Evolutionary conservation across 2,329 filamentous ascomycete species (phyloP), one percentile per base, ranked within the genome.

Genomic region (Paecilomyces niveus): DNA sequence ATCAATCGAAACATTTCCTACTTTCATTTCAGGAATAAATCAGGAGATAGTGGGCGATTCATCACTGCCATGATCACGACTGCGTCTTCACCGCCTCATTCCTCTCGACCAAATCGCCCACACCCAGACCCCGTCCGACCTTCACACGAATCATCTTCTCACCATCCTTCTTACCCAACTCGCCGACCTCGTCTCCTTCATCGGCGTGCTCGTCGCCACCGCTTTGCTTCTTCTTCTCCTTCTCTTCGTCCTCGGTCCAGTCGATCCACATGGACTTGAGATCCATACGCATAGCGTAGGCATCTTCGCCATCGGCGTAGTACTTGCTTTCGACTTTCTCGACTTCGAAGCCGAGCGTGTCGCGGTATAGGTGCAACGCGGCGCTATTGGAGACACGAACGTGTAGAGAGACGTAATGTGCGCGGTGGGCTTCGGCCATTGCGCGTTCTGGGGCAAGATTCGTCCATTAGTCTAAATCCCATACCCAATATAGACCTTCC

Each of bases 221-320:
- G 29, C 53, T 56, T 11, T 53, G 57, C 26, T 59, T 54, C 9
- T 61, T 51, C 54, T 72, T 72, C 59, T 72, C 68, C 58, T 74
- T 70, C 39, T 73, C 77, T 22, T 74, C 78, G 53, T 81, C 72
- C 59, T 80, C 77, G 58, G 78, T 76, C 78, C 65, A 75, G 56
- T 80, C 76, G 35, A 73, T 70, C 75, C 70, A 80, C 73, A 70
- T 75, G 63, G 54, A 64, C 68, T 62, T 79, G 71, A 99, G 82
- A 69, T 97, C 89, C 73, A 96, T 89, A 62, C 87, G 87, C 94
- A 99, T 99, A 71, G 86, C 89, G 72, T 87, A 96, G 39, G 94
- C 94, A 78, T 99, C 91, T 79, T 99, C 94, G 60, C 93, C 93
- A 74, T 99, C 94, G 59, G 94, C 94, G 73, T 99, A 99, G 68